Evolutionary conservation across 2,329 filamentous ascomycete genomes (phyloP).

Genomic region (Lithohypha guttulata): DNA sequence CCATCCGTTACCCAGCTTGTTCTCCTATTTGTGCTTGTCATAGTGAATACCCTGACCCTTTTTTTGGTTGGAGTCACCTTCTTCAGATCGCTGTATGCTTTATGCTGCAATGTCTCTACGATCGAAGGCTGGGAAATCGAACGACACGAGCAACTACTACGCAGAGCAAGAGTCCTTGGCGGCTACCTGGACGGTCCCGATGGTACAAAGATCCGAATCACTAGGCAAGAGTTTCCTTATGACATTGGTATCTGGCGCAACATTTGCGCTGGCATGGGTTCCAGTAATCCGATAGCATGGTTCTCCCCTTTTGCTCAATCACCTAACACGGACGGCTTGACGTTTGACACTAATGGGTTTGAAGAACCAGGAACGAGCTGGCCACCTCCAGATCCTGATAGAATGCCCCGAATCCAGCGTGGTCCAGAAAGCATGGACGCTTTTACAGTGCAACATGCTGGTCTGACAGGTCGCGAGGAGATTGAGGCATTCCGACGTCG

Average conservation of each 20-base stretch:
- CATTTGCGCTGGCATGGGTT: conserved; percentile 47
- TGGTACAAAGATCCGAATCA: conserved; percentile 43
- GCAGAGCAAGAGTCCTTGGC: conserved; percentile 40
- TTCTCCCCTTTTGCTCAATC: conserved; percentile 49
- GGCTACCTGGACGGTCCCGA: conserved; percentile 49
- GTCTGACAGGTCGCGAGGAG: conserved; percentile 31
- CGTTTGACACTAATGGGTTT: conserved; percentile 50
- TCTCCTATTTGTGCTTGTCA: conserved; percentile 45
- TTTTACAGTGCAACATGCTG: conserved; percentile 24
- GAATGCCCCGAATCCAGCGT: conserved; percentile 31
- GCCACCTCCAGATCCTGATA: conserved; percentile 41
- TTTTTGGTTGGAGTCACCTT: conserved; percentile 47
- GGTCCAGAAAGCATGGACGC: conserved; percentile 13
- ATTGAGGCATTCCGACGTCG: conserved; percentile 44
- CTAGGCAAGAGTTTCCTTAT: conserved; percentile 54
- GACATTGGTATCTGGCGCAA: conserved; percentile 54
- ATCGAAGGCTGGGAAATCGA: conserved; percentile 55
- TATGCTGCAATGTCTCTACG: conserved; percentile 50
- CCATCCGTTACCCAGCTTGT: conserved; percentile 42
- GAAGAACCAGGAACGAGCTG: conserved; percentile 38
- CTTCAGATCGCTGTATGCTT: conserved; percentile 43
- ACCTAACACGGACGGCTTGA: conserved; percentile 37
- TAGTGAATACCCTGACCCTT: conserved; percentile 46
- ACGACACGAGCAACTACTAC: conserved; percentile 36
- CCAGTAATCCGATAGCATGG: conserved; percentile 40